Base-by-base conservation (phyloP, 768 basidiomycete genomes). In the Mycena albidolilacea region DNA sequence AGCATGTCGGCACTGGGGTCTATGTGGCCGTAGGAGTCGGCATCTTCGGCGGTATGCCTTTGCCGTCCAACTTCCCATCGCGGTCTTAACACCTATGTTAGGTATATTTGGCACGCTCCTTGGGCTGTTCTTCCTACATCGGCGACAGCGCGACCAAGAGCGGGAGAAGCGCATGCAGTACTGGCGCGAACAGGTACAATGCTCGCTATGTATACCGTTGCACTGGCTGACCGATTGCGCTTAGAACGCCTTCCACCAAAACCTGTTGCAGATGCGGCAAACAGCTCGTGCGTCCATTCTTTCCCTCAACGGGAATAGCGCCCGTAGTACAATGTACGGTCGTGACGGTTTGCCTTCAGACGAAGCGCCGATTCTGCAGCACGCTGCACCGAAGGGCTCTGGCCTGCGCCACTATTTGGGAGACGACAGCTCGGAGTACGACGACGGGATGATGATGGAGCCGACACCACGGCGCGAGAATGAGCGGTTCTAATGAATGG, bases 91-190 rank as follows among this genome's bases (percentile, higher is more conserved):
- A 52, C 59, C 23, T 52, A 41, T 7, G 3, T 5, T 58, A 96
- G 95, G 93, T 58, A 95, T 97, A 88, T 83, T 90, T 71, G 92
- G 88, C 17, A 92, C 92, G 10, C 85, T 96, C 52, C 82, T 90
- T 64, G 87, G 88, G 5, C 85, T 97, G 44, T 96, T 89, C 83
- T 85, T 91, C 76, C 76, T 93, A 8, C 95, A 96, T 77, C 85
- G 91, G 48, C 89, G 90, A 75, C 89, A 93, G 75, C 90, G 95
- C 76, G 91, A 91, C 52, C 81, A 85, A 70, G 95, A 96, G 77
- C 92, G 94, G 58, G 92, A 94, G 83, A 95, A 93, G 82, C 92
- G 95, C 75, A 84, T 91, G 54, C 94, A 95, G 79, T 96, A 97
- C 82, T 96, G 95, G 92, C 91, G 92, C 76, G 95, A 97, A 84